Evolutionary conservation across 129 eudicot species (phyloP).

Genomic region (Helichrysum umbraculigerum): DNA sequence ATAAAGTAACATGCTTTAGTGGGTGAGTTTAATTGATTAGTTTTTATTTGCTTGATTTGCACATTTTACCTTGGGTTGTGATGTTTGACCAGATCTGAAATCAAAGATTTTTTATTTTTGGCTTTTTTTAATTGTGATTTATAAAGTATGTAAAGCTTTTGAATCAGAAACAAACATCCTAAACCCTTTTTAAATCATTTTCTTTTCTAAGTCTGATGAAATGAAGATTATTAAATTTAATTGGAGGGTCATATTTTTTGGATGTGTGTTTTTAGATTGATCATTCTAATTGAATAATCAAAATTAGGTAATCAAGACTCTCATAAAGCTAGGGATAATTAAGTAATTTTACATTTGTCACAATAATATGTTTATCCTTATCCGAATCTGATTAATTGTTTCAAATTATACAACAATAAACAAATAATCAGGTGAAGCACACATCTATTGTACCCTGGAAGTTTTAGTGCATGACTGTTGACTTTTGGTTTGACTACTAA

Average conservation of each 20-base stretch:
- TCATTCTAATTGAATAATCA: background rate
- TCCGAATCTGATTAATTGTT: background rate
- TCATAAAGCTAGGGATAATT: background rate
- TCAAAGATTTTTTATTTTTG: conserved; percentile 7
- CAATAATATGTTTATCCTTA: background rate
- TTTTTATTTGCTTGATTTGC: conserved; percentile 29
- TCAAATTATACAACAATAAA: background rate
- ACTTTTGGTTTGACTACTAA: conserved; percentile 5
- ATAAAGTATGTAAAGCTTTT: conserved; percentile 1
- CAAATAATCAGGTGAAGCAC: background rate
- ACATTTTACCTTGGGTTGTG: conserved; percentile 31
- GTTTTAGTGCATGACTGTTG: background rate
- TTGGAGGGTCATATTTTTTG: background rate
- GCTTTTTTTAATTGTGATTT: conserved; percentile 16
- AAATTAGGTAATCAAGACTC: conserved; percentile 1
- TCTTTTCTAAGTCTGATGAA: background rate
- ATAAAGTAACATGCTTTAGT: conserved; percentile 6
- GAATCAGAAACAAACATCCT: conserved; percentile 22
- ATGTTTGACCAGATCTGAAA: conserved; percentile 43
- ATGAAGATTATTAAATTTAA: too few species aligned
- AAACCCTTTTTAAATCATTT: conserved; percentile 11
- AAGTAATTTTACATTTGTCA: background rate
- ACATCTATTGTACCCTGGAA: background rate
- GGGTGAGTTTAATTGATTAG: conserved; percentile 16
- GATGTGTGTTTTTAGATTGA: background rate